These are phyloP conservation scores for Venustampulla echinocandica DNA, from an alignment of 495 filamentous ascomycete genomes.

Conservation along the genomic window DNA sequence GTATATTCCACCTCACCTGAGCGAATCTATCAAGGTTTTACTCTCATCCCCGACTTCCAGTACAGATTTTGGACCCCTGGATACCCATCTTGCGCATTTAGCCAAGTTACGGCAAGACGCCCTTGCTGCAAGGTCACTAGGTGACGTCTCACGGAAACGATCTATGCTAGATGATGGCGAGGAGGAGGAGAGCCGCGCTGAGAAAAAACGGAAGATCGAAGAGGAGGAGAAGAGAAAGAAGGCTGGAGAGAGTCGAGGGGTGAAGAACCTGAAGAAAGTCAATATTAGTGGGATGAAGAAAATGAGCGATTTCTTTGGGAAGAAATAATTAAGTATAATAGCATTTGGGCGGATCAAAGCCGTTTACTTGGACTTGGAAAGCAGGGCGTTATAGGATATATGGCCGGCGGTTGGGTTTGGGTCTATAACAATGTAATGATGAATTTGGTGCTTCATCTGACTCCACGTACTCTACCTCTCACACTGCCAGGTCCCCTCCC, in stretches of 20 bases:
- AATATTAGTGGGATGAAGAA: conserved; percentile 92
- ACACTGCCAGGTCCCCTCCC: conserved; percentile 21
- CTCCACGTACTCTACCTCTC: conserved; percentile 27
- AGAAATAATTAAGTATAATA: conserved; percentile 34
- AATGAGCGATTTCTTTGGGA: conserved; percentile 88
- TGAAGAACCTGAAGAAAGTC: conserved; percentile 77
- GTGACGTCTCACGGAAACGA: conserved; percentile 71
- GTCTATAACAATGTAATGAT: background rate
- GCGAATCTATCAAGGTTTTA: conserved; percentile 35
- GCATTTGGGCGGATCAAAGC: conserved; percentile 1
- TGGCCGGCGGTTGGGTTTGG: background rate
- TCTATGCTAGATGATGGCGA: conserved; percentile 61
- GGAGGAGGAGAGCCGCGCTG: conserved; percentile 60
- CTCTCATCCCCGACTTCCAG: conserved; percentile 37
- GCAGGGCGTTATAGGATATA: too few species aligned
- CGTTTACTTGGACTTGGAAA: conserved; percentile 1
- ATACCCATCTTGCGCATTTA: conserved; percentile 56
- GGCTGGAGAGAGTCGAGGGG: conserved; percentile 58
- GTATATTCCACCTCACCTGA: conserved; percentile 54
- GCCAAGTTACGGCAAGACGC: conserved; percentile 59
- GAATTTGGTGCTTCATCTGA: conserved; percentile 10
- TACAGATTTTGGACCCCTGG: conserved; percentile 61
- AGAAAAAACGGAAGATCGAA: conserved; percentile 64
- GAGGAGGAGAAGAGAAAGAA: conserved; percentile 57
- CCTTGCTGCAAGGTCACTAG: conserved; percentile 50